phyloP scores from a whole-genome alignment of 352 stramenopile genomes.

The Globisporangium takayamanum region DNA sequence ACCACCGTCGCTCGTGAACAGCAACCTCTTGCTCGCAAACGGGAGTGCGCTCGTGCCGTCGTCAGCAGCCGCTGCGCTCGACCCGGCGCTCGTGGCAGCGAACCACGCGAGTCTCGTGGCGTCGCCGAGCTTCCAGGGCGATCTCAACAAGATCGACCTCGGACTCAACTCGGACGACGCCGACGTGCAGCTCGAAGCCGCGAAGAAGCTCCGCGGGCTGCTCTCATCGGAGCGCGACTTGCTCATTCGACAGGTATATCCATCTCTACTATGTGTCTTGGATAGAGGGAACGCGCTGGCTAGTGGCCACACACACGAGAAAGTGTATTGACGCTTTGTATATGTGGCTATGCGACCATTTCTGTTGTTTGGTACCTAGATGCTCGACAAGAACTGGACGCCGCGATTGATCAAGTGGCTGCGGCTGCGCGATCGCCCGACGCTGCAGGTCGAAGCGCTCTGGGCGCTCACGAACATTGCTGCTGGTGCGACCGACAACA shows the following conservation, averaged over 20 bases:
- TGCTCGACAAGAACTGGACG: constrained; percentile 88
- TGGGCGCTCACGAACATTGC: constrained; percentile 96
- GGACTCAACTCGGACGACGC: constrained; percentile 78
- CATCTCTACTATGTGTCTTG: too few species aligned
- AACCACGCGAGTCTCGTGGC: constrained; percentile 24
- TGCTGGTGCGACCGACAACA: constrained; percentile 87
- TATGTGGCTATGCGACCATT: not conserved
- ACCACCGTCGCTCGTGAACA: constrained; percentile 9
- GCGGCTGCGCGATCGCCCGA: constrained; percentile 65
- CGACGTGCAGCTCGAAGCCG: constrained; percentile 75
- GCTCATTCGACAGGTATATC: constrained; percentile 71
- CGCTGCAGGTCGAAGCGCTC: constrained; percentile 90
- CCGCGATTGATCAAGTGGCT: constrained; percentile 84
- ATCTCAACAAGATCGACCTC: constrained; percentile 77
- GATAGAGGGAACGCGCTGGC: not conserved
- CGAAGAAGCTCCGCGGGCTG: constrained; percentile 83
- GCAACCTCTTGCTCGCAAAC: constrained; percentile 29
- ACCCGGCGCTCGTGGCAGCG: constrained; percentile 19
- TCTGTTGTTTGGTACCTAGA: constrained; percentile 22
- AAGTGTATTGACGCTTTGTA: not conserved
- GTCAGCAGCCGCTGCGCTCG: constrained; percentile 11
- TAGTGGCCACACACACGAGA: not conserved
- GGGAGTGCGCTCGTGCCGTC: constrained; percentile 26
- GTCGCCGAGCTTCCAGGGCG: constrained; percentile 64
- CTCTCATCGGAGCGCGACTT: constrained; percentile 80